Evolutionary conservation across 305 asterid species (phyloP), one percentile per base, ranked within the genome.

Genomic region (Andrographis paniculata): DNA sequence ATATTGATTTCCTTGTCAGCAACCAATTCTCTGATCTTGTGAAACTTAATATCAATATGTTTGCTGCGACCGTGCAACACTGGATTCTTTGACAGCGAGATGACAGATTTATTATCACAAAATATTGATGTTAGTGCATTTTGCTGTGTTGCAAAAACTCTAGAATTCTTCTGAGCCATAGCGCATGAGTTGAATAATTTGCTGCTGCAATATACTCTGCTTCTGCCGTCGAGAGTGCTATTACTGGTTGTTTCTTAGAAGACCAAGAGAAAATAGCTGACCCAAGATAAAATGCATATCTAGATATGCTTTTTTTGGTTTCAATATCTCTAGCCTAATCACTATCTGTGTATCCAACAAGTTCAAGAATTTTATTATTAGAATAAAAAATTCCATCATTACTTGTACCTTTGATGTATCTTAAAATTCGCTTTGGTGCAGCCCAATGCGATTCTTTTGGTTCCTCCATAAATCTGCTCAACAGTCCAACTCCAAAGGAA

Each of bases 321-420:
- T 41, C 45, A 16, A 41, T 12, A 41, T 5, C 19, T n/a, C 19
- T 5, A 19, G 17, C 17, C 45, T 9, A 41, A 41, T 41, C 45
- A 15, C 45, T 41, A 41, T 41, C 17, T n/a, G 20, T n/a, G 1
- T 7, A 41, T 6, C 45, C 45, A 41, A 41, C 17, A 6, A 41
- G 19, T 19, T 41, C 45, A 6, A 14, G 17, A 14, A 5, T 41
- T 14, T 41, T 14, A 14, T 14, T 41, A n/a, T 3, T 41, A 7
- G 17, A 16, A 41, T 41, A 41, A 16, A 41, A n/a, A 41, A 41
- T 16, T 16, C 45, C 8, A 7, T n/a, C 17, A 7, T 14, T 9
- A n/a, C 19, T 41, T 16, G 17, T 41, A 7, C 45, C 45, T 41
- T 41, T 16, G 19, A 41, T 41, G 8, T 41, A 41, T 19, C 45